phyloP scores from a whole-genome alignment of 257 asterid species.

The Rehmannia glutinosa region DNA sequence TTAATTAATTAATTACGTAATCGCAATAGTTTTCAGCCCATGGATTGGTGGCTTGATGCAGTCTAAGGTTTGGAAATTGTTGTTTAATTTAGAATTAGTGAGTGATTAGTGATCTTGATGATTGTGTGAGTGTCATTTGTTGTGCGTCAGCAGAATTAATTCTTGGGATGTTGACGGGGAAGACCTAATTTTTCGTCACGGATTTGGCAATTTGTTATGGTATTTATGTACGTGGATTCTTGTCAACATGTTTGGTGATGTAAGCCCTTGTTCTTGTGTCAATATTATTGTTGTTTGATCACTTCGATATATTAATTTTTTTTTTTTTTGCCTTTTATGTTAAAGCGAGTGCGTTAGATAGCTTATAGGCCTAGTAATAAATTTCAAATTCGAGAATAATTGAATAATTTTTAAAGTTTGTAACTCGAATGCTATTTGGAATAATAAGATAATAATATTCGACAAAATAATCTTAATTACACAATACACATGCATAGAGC shows the following conservation, averaged over 20 bases:
- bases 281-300: too few species aligned
- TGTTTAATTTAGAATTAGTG: not conserved
- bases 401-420: too few species aligned
- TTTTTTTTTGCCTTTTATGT: not conserved
- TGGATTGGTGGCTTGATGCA: slow-evolving; percentile 24
- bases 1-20: not conserved
- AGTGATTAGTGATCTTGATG: not conserved
- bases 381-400: too few species aligned
- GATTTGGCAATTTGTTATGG: not conserved
- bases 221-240: too few species aligned
- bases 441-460: too few species aligned
- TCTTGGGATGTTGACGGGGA: not conserved
- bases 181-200: slow-evolving; percentile 17
- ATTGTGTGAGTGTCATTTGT: not conserved
- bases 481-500: too few species aligned
- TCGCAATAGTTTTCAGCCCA: slow-evolving; percentile 7
- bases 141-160: slow-evolving; percentile 26
- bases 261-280: too few species aligned
- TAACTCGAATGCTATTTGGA: too few species aligned
- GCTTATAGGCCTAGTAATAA: too few species aligned
- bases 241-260: too few species aligned
- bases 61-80: not conserved
- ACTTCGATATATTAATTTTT: not conserved
- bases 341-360: too few species aligned
- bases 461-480: too few species aligned